Percentiles rank a stretch among this genome's conserved stretches.
Evolutionary conservation across 2,329 filamentous ascomycete species (phyloP).

Genomic region (Talaromyces sp.): DNA sequence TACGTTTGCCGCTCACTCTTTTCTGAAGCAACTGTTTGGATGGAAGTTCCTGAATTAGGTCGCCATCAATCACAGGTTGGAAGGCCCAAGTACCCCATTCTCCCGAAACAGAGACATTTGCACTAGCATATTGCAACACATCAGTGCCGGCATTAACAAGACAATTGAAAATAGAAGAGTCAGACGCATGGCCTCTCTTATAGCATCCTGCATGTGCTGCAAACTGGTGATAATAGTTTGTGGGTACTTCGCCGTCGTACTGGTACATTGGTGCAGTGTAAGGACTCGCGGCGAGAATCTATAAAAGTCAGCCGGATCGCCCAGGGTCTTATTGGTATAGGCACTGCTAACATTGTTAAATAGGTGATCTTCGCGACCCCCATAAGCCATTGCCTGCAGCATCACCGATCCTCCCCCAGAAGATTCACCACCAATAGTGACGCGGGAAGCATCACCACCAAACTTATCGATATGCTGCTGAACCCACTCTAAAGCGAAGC

Average conservation of each 20-base stretch:
- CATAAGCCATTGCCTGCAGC: slow-evolving; percentile 13
- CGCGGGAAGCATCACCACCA: slow-evolving; percentile 12
- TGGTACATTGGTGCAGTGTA: slow-evolving; percentile 59
- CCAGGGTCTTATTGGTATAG: neutral
- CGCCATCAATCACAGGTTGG: slow-evolving; percentile 48
- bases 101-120: slow-evolving; percentile 35
- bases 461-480: slow-evolving; percentile 10
- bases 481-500: slow-evolving; percentile 15
- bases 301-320: slow-evolving; percentile 1
- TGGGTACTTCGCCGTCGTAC: slow-evolving; percentile 51
- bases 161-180: slow-evolving; percentile 44
- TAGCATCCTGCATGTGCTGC: slow-evolving; percentile 46
- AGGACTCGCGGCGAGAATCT: slow-evolving; percentile 49
- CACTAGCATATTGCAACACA: slow-evolving; percentile 43
- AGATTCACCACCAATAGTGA: slow-evolving; percentile 16
- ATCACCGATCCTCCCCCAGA: slow-evolving; percentile 12
- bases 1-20: slow-evolving; percentile 42
- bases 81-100: slow-evolving; percentile 49
- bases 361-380: slow-evolving; percentile 13
- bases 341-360: slow-evolving; percentile 33
- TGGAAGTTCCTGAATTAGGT: slow-evolving; percentile 42
- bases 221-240: slow-evolving; percentile 52
- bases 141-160: slow-evolving; percentile 40
- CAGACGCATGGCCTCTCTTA: neutral
- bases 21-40: slow-evolving; percentile 40